Conservation (phyloP, 2,329 filamentous ascomycete genomes). For the Fusarium poae region DNA sequence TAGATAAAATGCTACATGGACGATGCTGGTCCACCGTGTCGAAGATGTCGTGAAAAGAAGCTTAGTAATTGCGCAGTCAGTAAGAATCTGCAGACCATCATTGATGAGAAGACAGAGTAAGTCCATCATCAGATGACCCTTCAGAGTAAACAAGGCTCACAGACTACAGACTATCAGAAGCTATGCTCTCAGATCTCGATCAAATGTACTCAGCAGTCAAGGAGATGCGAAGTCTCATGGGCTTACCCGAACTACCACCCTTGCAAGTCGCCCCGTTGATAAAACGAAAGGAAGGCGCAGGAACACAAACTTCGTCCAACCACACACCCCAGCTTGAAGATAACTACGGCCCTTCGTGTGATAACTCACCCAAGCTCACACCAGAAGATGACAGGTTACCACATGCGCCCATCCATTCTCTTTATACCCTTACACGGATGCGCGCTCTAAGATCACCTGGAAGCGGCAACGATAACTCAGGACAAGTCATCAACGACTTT, state of each 20-base stretch:
- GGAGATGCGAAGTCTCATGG: slow-evolving; percentile 44
- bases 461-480: slow-evolving; percentile 34
- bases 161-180: slow-evolving; percentile 16
- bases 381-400: slow-evolving; percentile 54
- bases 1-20: slow-evolving; percentile 60
- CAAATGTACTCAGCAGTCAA: slow-evolving; percentile 45
- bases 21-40: slow-evolving; percentile 56
- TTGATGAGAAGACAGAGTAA: slow-evolving; percentile 58
- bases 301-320: neutral
- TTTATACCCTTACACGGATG: slow-evolving; percentile 55
- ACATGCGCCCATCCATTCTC: slow-evolving; percentile 56
- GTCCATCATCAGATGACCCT: fast-evolving
- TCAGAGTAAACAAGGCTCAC: neutral
- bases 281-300: slow-evolving; percentile 28
- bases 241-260: slow-evolving; percentile 41
- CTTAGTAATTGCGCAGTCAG: slow-evolving; percentile 56
- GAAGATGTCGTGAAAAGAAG: slow-evolving; percentile 54
- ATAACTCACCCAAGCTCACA: slow-evolving; percentile 48
- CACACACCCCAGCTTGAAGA: slow-evolving; percentile 24
- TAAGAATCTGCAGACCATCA: slow-evolving; percentile 58
- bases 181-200: slow-evolving; percentile 43
- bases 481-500: slow-evolving; percentile 50
- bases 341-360: slow-evolving; percentile 44
- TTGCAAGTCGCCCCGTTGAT: slow-evolving; percentile 33
- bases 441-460: slow-evolving; percentile 54